These are phyloP conservation scores for Argentina anserina DNA, from an alignment of 306 rosid species.

Conservation along the genomic window DNA sequence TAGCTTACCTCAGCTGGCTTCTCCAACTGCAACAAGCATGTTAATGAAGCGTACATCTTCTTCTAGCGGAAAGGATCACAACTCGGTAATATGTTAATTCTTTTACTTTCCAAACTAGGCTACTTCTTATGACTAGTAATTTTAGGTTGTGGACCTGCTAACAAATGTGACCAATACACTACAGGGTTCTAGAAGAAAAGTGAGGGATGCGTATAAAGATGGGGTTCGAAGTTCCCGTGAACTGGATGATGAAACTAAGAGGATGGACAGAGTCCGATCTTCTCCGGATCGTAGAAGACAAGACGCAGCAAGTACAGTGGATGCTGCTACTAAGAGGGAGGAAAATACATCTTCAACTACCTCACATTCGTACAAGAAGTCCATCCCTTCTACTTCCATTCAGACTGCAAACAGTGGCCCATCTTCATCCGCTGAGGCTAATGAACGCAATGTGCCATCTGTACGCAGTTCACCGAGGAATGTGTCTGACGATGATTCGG, in stretches of 20 bases:
- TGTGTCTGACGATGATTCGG: conserved; percentile 75
- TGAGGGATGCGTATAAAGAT: conserved; percentile 72
- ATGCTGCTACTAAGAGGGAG: conserved; percentile 59
- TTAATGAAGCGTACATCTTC: conserved; percentile 69
- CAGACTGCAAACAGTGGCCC: conserved; percentile 61
- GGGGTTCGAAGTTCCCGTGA: conserved; percentile 59
- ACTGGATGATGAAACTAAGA: conserved; percentile 69
- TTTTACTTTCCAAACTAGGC: neutral
- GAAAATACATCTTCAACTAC: conserved; percentile 47
- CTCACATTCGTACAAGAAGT: conserved; percentile 45
- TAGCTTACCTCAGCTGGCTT: conserved; percentile 75
- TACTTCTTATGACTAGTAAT: neutral
- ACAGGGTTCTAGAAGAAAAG: conserved; percentile 71
- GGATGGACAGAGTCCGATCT: conserved; percentile 49
- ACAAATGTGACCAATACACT: conserved; percentile 15
- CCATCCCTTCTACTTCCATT: conserved; percentile 45
- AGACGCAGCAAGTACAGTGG: conserved; percentile 42
- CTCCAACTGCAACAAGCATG: conserved; percentile 68
- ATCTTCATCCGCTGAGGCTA: conserved; percentile 62
- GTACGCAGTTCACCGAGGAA: conserved; percentile 63
- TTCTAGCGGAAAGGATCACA: conserved; percentile 75
- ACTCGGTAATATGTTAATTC: conserved; percentile 41
- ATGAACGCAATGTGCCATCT: conserved; percentile 57
- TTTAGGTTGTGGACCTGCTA: neutral
- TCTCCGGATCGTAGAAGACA: conserved; percentile 67